A percentile compares a stretch with the other conserved stretches of the same genome.
Conservation (phyloP, 805 yeast genomes). For the Lachancea lanzarotensis region DNA sequence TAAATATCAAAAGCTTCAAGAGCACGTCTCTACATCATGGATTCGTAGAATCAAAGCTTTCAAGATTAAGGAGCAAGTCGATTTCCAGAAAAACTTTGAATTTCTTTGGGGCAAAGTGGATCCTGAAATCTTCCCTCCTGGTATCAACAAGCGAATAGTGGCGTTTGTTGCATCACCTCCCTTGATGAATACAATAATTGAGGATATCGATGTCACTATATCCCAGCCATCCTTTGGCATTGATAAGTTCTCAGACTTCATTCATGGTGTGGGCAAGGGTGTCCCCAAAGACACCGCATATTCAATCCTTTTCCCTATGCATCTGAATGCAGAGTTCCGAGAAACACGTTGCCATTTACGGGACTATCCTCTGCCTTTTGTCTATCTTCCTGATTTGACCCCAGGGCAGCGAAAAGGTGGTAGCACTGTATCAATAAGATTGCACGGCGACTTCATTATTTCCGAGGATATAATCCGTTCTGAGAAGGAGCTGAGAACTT, state of each 20-base stretch:
- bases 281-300: conserved; percentile 65
- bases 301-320: conserved; percentile 61
- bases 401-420: conserved; percentile 20
- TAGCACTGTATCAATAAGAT: conserved; percentile 28
- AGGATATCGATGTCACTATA: conserved; percentile 42
- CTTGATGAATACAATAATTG: conserved; percentile 45
- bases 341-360: conserved; percentile 68
- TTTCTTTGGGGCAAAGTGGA: conserved; percentile 39
- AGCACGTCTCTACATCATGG: conserved; percentile 62
- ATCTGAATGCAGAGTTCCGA: conserved; percentile 46
- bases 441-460: conserved; percentile 61
- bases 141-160: conserved; percentile 41
- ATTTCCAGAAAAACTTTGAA: conserved; percentile 35
- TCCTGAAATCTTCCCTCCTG: conserved; percentile 32
- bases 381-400: conserved; percentile 56
- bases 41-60: conserved; percentile 50
- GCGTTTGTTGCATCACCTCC: conserved; percentile 45
- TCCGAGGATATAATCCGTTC: conserved; percentile 55
- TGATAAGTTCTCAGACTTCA: conserved; percentile 50
- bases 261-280: conserved; percentile 74
- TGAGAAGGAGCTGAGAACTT: conserved; percentile 48
- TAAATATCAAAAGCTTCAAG: conserved; percentile 31
- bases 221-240: conserved; percentile 46
- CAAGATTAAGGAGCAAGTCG: conserved; percentile 36
- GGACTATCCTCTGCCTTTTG: conserved; percentile 81